Evolutionary conservation across 306 rosid genomes (phyloP).

Genomic region (Pyrus betulifolia): DNA sequence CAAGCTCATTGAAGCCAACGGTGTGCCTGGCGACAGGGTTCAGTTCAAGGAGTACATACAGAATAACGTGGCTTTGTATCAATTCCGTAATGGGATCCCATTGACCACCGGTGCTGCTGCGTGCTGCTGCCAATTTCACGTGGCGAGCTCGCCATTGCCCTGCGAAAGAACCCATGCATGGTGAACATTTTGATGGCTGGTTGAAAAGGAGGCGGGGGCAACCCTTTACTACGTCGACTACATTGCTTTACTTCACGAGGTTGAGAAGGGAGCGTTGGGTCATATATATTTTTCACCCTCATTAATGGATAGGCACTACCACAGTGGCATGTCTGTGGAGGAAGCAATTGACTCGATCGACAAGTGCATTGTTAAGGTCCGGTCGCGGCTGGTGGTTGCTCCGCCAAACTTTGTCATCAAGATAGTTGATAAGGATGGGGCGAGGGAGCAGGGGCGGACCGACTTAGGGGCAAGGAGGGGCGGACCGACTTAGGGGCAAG

Average conservation of each 20-base stretch:
- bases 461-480: too few species aligned
- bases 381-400: conserved; percentile 71
- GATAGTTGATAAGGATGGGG: conserved; percentile 80
- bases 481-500: too few species aligned
- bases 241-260: conserved; percentile 93
- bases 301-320: conserved; percentile 89
- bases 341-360: conserved; percentile 77
- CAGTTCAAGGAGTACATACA: conserved; percentile 72
- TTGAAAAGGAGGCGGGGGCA: conserved; percentile 83
- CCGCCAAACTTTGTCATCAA: conserved; percentile 90
- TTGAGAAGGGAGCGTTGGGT: conserved; percentile 96
- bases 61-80: conserved; percentile 65
- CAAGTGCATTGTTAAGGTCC: conserved; percentile 66
- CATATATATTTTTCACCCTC: conserved; percentile 69
- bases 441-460: too few species aligned
- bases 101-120: conserved; percentile 72
- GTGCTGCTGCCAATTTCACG: conserved; percentile 84
- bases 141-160: conserved; percentile 70
- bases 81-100: conserved; percentile 71
- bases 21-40: conserved; percentile 96
- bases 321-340: conserved; percentile 67
- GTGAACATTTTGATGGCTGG: conserved; percentile 93
- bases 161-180: conserved; percentile 75
- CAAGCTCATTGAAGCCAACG: conserved; percentile 92
- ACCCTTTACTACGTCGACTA: conserved; percentile 79